Evolutionary conservation across 768 basidiomycete species (phyloP).

Genomic region (Trichaptum fuscoviolaceum): DNA sequence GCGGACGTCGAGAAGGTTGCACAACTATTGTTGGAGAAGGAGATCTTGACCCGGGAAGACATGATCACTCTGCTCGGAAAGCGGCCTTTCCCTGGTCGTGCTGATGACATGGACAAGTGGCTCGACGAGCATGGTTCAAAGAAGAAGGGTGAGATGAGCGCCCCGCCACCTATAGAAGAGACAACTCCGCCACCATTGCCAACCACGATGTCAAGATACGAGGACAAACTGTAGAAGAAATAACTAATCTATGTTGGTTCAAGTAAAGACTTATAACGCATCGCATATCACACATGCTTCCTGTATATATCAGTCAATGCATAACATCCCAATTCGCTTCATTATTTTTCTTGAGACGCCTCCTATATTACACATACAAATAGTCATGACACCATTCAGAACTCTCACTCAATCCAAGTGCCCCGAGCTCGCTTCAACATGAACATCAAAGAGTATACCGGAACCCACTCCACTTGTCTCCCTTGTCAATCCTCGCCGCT

Average conservation of each 20-base stretch:
- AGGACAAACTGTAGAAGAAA: constrained; percentile 17
- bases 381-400: neutral
- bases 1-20: constrained; percentile 94
- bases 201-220: constrained; percentile 37
- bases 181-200: constrained; percentile 42
- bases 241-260: constrained; percentile 4
- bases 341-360: neutral
- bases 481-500: constrained; percentile 55
- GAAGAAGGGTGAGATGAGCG: constrained; percentile 39
- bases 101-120: constrained; percentile 97
- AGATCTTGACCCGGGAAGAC: constrained; percentile 91
- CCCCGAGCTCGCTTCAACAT: neutral
- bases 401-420: neutral
- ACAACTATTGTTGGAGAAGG: constrained; percentile 83
- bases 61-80: constrained; percentile 82
- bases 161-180: constrained; percentile 58
- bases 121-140: constrained; percentile 70
- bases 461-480: constrained; percentile 76
- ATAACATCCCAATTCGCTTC: neutral
- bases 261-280: neutral
- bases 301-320: constrained; percentile 2
- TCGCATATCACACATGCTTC: constrained; percentile 3
- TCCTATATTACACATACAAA: neutral
- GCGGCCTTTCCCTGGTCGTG: constrained; percentile 69
- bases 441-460: constrained; percentile 47